These are phyloP conservation scores for Iris macrosiphon DNA, from an alignment of 106 monocot genomes.

Conservation along the genomic window DNA sequence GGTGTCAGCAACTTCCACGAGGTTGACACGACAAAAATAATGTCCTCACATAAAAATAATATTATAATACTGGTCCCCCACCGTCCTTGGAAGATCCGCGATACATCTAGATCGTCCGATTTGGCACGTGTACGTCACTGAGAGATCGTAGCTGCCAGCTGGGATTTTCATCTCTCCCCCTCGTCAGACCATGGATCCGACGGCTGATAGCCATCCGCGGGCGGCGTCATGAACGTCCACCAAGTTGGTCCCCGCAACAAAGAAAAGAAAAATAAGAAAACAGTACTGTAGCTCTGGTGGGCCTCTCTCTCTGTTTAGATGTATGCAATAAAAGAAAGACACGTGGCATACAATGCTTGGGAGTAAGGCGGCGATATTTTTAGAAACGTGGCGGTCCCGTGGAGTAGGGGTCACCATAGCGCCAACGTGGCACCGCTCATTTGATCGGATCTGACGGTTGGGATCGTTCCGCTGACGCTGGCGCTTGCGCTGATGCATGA, in stretches of 20 bases:
- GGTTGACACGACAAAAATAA: too few species aligned
- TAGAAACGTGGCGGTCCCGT: constrained; percentile 16
- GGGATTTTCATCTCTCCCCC: background rate
- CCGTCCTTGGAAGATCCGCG: too few species aligned
- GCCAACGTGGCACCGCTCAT: constrained; percentile 7
- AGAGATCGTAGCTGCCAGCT: background rate
- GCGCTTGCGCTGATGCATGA: background rate
- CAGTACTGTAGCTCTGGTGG: too few species aligned
- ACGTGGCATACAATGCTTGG: too few species aligned
- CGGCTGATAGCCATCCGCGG: background rate
- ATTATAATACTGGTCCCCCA: too few species aligned
- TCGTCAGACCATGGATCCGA: background rate
- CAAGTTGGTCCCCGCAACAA: background rate
- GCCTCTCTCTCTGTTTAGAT: too few species aligned
- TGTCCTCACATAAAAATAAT: too few species aligned
- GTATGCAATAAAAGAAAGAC: too few species aligned
- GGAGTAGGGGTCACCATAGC: too few species aligned
- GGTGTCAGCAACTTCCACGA: too few species aligned
- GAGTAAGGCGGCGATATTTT: constrained; percentile 8
- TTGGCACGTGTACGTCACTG: background rate
- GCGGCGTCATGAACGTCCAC: background rate
- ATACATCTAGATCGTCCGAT: background rate
- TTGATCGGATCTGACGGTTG: background rate
- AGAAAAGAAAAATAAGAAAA: too few species aligned
- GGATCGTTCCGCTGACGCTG: background rate